Conservation (phyloP, 169 alveolate species). For the Plasmodium knowlesi region DNA sequence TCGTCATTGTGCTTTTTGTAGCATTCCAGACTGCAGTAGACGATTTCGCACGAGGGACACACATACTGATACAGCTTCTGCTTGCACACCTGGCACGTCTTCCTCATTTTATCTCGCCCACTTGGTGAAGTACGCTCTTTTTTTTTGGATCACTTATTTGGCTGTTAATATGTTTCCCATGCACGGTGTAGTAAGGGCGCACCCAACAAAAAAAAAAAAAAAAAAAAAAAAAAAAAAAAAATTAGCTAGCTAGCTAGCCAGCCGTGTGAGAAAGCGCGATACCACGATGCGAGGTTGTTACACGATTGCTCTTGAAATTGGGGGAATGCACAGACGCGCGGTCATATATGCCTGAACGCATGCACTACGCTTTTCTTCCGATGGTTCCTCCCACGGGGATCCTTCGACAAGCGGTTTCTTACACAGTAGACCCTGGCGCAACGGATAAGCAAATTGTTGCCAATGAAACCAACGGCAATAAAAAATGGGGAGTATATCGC, state of each 20-base stretch:
- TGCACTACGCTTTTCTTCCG: not conserved
- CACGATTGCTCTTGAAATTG: not conserved
- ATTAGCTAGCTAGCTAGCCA: too few species aligned
- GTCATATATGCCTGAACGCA: not conserved
- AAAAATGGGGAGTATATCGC: not conserved
- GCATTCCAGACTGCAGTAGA: constrained; percentile 66
- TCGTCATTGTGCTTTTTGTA: constrained; percentile 40
- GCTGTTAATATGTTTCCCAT: not conserved
- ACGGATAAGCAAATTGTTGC: not conserved
- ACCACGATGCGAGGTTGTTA: too few species aligned
- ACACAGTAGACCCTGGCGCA: not conserved
- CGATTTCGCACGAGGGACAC: constrained; percentile 75
- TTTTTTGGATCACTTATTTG: not conserved
- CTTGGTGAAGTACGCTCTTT: not conserved
- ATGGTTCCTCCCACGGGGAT: too few species aligned
- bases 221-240: too few species aligned
- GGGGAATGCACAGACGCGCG: not conserved
- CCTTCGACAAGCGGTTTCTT: not conserved
- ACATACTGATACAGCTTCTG: constrained; percentile 53
- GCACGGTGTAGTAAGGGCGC: not conserved
- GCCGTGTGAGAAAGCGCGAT: too few species aligned
- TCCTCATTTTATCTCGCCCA: constrained; percentile 9
- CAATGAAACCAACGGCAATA: not conserved
- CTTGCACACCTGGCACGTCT: constrained; percentile 72
- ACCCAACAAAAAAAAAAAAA: not conserved